Conservation (phyloP, 2,329 filamentous ascomycete genomes). For the Cordyceps tenuipes region DNA sequence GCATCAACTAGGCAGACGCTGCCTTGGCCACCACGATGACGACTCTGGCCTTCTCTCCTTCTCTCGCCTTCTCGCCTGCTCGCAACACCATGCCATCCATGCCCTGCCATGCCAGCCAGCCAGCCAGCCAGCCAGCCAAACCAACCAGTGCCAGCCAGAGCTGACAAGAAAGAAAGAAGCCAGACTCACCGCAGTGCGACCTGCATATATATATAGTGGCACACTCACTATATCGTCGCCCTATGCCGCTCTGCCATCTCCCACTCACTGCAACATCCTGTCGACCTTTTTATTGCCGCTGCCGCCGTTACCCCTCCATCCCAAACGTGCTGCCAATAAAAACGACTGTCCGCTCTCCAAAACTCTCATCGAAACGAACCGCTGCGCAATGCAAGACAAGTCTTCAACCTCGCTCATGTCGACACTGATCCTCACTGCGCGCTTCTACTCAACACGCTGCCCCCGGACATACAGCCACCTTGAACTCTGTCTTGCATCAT, state of each 20-base stretch:
- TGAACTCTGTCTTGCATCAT: background rate
- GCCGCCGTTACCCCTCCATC: slow-evolving; percentile 5
- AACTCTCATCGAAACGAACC: background rate
- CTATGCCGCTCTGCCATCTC: background rate
- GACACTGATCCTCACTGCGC: background rate
- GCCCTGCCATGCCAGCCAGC: no score
- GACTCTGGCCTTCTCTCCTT: background rate
- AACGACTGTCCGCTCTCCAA: background rate
- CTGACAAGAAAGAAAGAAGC: background rate
- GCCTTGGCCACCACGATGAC: background rate
- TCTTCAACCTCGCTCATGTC: background rate
- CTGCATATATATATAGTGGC: slow-evolving; percentile 12
- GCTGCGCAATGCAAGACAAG: slow-evolving; percentile 7
- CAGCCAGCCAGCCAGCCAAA: no score
- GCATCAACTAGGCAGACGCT: slow-evolving; percentile 7
- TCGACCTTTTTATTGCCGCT: background rate
- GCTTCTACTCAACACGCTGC: background rate
- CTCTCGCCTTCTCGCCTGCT: background rate
- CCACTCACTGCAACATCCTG: background rate
- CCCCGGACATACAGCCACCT: background rate
- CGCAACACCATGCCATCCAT: background rate
- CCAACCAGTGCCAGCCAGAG: slow-evolving; percentile 1
- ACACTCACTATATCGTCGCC: background rate
- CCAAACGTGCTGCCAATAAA: background rate
- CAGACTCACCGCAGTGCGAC: background rate